Percentiles rank a stretch among this genome's conserved stretches.
Conservation (phyloP, 2,329 filamentous ascomycete genomes). For the Paracamarosporium sp. region DNA sequence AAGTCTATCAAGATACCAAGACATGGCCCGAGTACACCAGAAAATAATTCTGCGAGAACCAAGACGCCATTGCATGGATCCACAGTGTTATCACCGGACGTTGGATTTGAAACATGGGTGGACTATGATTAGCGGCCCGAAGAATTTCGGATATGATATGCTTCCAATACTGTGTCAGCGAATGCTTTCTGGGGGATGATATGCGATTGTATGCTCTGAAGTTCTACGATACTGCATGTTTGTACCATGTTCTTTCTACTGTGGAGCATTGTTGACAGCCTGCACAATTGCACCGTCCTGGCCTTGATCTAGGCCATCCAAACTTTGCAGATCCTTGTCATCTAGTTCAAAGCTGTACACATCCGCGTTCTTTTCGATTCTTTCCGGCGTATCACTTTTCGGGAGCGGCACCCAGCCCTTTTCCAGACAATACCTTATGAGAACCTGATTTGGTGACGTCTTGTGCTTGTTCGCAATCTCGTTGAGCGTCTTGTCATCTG, state of each 20-base stretch:
- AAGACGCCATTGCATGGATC: background rate
- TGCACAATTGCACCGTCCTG: conserved; percentile 42
- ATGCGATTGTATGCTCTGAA: background rate
- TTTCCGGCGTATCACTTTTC: conserved; percentile 45
- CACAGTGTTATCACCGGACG: background rate
- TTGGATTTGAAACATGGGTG: background rate
- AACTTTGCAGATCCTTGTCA: conserved; percentile 39
- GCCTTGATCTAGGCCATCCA: conserved; percentile 45
- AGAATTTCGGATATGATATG: background rate
- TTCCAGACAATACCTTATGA: conserved; percentile 83
- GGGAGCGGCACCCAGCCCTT: conserved; percentile 61
- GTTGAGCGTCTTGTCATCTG: conserved; percentile 70
- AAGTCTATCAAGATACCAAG: background rate
- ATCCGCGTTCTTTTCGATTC: conserved; percentile 45
- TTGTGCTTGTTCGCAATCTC: conserved; percentile 73
- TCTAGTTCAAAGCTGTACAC: conserved; percentile 46
- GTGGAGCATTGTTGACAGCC: conserved; percentile 26
- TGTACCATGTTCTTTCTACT: background rate
- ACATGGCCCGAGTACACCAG: background rate
- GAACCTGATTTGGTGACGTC: conserved; percentile 76
- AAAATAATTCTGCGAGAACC: background rate
- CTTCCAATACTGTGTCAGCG: background rate
- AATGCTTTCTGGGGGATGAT: background rate
- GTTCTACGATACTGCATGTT: no score
- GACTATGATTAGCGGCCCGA: background rate